phyloP scores from a whole-genome alignment of 139 green algal genomes.

The Chlorella vulgaris region DNA sequence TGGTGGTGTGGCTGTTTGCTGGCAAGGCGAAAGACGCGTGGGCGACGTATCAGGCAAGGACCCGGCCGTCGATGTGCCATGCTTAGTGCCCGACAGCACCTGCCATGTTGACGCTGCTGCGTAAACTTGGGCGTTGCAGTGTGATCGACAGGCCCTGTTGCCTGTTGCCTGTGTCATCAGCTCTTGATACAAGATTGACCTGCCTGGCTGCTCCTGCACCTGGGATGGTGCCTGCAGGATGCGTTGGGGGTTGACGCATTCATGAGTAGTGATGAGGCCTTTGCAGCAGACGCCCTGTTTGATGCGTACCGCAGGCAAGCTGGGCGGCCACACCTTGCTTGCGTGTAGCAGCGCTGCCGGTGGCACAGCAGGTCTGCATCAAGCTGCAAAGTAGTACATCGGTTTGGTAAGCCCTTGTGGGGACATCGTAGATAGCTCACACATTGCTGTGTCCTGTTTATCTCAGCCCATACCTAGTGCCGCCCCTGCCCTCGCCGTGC shows the following conservation, averaged over 20 bases:
- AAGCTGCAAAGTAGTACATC: no score
- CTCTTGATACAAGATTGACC: no score
- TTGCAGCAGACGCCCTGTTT: slow-evolving; percentile 76
- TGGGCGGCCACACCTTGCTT: slow-evolving; percentile 5
- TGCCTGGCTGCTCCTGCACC: background rate
- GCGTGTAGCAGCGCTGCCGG: background rate
- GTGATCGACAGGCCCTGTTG: no score
- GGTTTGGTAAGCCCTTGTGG: no score
- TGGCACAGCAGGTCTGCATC: no score
- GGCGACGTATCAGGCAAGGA: slow-evolving; percentile 49
- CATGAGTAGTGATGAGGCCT: slow-evolving; percentile 70
- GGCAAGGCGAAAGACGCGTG: slow-evolving; percentile 62
- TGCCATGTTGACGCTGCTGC: no score
- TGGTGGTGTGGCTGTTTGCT: slow-evolving; percentile 73
- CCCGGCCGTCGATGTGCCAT: no score
- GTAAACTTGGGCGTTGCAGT: no score
- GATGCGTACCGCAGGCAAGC: slow-evolving; percentile 65
- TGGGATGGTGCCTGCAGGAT: slow-evolving; percentile 56
- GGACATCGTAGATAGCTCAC: no score
- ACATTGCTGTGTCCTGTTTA: no score
- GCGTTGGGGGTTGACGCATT: slow-evolving; percentile 72
- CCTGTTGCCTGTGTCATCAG: no score
- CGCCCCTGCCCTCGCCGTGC: background rate
- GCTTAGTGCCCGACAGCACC: no score
- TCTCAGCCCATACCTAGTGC: background rate